A percentile compares a stretch with the other conserved stretches of the same genome.
These are phyloP conservation scores for Auricularia heimuer DNA, from an alignment of 768 basidiomycete genomes.

Conservation along the genomic window DNA sequence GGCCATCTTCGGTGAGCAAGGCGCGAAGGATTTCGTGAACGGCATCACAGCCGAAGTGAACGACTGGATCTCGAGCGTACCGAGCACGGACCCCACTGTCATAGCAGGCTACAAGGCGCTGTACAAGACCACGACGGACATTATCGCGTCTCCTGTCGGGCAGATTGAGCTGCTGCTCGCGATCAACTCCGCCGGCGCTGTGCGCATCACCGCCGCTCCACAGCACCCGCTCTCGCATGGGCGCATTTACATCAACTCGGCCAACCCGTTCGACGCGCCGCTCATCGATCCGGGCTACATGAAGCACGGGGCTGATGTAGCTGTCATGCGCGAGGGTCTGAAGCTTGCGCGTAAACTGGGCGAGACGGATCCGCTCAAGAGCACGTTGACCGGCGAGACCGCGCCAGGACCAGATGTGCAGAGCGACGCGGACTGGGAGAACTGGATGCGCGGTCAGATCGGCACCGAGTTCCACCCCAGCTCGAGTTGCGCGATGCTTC, in stretches of 20 bases:
- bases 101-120: slow-evolving; percentile 47
- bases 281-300: slow-evolving; percentile 61
- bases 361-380: slow-evolving; percentile 38
- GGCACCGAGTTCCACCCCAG: slow-evolving; percentile 54
- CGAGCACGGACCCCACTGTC: slow-evolving; percentile 35
- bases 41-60: slow-evolving; percentile 22
- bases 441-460: slow-evolving; percentile 34
- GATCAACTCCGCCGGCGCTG: slow-evolving; percentile 19
- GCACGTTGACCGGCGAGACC: slow-evolving; percentile 34
- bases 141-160: slow-evolving; percentile 35
- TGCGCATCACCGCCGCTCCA: slow-evolving; percentile 54
- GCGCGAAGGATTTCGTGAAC: slow-evolving; percentile 23
- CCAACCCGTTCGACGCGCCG: slow-evolving; percentile 48
- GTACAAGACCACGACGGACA: slow-evolving; percentile 33
- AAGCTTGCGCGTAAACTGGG: slow-evolving; percentile 53
- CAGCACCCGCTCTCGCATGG: slow-evolving; percentile 60
- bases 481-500: slow-evolving; percentile 49
- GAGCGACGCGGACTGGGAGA: slow-evolving; percentile 47
- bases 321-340: slow-evolving; percentile 46
- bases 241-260: slow-evolving; percentile 47
- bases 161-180: slow-evolving; percentile 48
- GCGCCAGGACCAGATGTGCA: slow-evolving; percentile 39
- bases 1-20: slow-evolving; percentile 29
- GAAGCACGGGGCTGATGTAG: slow-evolving; percentile 39
- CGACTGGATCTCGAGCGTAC: slow-evolving; percentile 27